These are phyloP conservation scores for Lentinula sp. DNA, from an alignment of 768 basidiomycete genomes.

Conservation along the genomic window DNA sequence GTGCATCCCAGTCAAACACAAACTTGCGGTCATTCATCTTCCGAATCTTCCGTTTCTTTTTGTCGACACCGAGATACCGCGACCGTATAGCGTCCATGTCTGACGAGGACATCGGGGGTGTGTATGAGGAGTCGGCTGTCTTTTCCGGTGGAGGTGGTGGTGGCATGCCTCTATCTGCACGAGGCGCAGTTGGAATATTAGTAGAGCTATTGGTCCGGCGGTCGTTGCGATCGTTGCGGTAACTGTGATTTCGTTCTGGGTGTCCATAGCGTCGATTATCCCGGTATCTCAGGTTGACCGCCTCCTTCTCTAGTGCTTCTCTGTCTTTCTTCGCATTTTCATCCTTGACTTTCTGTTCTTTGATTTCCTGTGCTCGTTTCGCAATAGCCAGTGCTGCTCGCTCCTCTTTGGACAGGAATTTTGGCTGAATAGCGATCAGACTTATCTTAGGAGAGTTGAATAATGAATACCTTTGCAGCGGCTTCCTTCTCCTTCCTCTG, in stretches of 20 bases:
- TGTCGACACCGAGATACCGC: slow-evolving; percentile 90
- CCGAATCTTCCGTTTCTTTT: slow-evolving; percentile 90
- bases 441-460: background rate
- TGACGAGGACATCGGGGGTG: slow-evolving; percentile 68
- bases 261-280: slow-evolving; percentile 40
- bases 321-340: slow-evolving; percentile 57
- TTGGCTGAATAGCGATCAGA: slow-evolving; percentile 53
- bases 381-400: slow-evolving; percentile 85
- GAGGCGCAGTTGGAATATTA: slow-evolving; percentile 80
- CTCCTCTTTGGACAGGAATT: slow-evolving; percentile 90
- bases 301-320: slow-evolving; percentile 69
- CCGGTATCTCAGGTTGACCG: slow-evolving; percentile 56
- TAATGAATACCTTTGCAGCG: slow-evolving; percentile 67
- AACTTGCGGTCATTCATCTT: slow-evolving; percentile 97
- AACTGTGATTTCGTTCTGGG: slow-evolving; percentile 41
- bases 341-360: slow-evolving; percentile 60
- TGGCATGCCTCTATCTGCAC: slow-evolving; percentile 59
- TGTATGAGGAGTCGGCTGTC: slow-evolving; percentile 30
- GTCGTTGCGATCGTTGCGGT: slow-evolving; percentile 24
- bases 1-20: slow-evolving; percentile 98
- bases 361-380: slow-evolving; percentile 80
- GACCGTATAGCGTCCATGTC: slow-evolving; percentile 84
- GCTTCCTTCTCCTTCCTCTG: slow-evolving; percentile 88
- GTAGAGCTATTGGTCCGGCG: slow-evolving; percentile 40
- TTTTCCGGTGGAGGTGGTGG: slow-evolving; percentile 29